Conservation (phyloP, 2,329 filamentous ascomycete genomes). For the Cercospora beticola region DNA sequence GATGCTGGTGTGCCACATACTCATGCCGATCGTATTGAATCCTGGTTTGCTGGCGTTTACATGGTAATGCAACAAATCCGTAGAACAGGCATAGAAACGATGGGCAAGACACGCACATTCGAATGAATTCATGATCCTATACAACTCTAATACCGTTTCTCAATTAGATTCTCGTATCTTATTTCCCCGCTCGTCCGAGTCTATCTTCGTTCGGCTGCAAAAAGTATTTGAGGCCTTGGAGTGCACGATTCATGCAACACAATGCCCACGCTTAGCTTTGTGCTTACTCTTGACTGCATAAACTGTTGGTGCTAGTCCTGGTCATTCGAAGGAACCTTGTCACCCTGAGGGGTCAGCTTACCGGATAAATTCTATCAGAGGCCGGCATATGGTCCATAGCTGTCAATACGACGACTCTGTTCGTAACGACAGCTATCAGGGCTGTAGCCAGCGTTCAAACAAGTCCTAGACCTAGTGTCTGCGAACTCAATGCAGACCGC, state of each 20-base stretch:
- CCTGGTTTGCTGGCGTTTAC: conserved; percentile 79
- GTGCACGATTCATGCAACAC: not conserved
- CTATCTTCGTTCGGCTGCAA: not conserved
- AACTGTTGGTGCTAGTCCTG: too few species aligned
- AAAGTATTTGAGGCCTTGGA: not conserved
- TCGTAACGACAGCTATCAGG: too few species aligned
- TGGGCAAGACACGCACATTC: not conserved
- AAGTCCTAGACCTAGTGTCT: too few species aligned
- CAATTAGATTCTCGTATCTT: not conserved
- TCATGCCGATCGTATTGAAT: conserved; percentile 72
- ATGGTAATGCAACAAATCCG: conserved; percentile 52
- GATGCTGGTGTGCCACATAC: conserved; percentile 66
- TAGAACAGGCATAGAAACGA: not conserved
- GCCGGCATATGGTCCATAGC: too few species aligned
- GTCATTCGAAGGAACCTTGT: too few species aligned
- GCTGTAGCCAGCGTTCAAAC: too few species aligned
- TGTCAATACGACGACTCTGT: too few species aligned
- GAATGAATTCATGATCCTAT: not conserved
- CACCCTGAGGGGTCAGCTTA: too few species aligned
- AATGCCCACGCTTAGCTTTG: not conserved
- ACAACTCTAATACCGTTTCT: not conserved
- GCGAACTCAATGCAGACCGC: too few species aligned
- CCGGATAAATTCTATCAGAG: too few species aligned
- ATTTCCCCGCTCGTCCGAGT: not conserved
- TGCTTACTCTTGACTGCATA: not conserved